phyloP scores from a whole-genome alignment of 768 basidiomycete species.

The Xerocomellus intermedius region DNA sequence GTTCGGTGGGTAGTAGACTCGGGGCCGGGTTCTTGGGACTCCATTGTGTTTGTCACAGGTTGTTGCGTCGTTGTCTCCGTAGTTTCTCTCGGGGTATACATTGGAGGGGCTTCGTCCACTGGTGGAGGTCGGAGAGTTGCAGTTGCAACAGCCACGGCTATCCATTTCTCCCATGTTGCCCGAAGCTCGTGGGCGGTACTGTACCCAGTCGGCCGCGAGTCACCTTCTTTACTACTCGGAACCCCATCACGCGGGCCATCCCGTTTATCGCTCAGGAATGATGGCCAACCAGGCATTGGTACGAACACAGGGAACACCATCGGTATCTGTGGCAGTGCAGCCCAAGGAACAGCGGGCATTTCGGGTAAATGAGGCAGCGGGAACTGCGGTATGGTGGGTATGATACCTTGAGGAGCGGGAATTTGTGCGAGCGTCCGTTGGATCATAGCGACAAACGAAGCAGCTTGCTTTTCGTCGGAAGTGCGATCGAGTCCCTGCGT shows the following conservation, averaged over 20 bases:
- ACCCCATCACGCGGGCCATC: slow-evolving; percentile 32
- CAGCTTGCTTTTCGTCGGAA: slow-evolving; percentile 38
- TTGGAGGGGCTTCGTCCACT: slow-evolving; percentile 62
- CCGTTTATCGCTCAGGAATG: slow-evolving; percentile 54
- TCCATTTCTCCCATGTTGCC: slow-evolving; percentile 75
- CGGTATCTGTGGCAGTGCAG: slow-evolving; percentile 61
- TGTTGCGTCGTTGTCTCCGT: slow-evolving; percentile 14
- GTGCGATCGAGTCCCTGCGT: slow-evolving; percentile 14
- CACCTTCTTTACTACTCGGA: slow-evolving; percentile 33
- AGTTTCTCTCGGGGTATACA: slow-evolving; percentile 65
- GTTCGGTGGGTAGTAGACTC: slow-evolving; percentile 22
- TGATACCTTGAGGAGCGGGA: slow-evolving; percentile 56
- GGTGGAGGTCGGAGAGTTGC: slow-evolving; percentile 42
- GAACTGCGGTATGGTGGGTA: slow-evolving; percentile 51
- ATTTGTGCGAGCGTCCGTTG: slow-evolving; percentile 67
- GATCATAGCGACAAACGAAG: slow-evolving; percentile 65
- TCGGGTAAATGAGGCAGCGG: slow-evolving; percentile 61
- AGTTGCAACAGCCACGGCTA: slow-evolving; percentile 51
- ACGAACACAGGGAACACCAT: slow-evolving; percentile 80
- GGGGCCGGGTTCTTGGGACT: background rate
- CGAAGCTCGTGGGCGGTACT: slow-evolving; percentile 62
- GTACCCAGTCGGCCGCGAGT: slow-evolving; percentile 38
- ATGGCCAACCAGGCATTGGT: slow-evolving; percentile 62
- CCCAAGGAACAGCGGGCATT: slow-evolving; percentile 64
- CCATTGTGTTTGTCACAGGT: background rate